A percentile compares a stretch with the other conserved stretches of the same genome.
These are phyloP conservation scores for Neurospora tetraspora DNA, from an alignment of 495 filamentous ascomycete species.

Conservation along the genomic window DNA sequence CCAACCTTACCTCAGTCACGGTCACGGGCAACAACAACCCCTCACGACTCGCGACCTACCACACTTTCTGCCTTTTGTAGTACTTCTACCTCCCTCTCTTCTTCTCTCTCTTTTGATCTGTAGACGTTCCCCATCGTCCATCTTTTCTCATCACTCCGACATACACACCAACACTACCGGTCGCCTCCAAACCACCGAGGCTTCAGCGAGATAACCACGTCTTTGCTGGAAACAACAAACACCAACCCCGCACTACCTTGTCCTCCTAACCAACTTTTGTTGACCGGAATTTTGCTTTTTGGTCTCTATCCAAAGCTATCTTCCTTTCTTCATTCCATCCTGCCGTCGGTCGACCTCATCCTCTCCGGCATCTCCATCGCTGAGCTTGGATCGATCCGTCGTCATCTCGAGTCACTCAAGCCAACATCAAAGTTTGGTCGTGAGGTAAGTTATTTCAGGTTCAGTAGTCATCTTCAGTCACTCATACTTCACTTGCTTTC, in stretches of 20 bases:
- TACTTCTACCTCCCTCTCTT: not conserved
- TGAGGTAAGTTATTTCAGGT: not conserved
- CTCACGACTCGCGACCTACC: not conserved
- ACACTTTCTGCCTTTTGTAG: not conserved
- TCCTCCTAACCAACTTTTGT: conserved; percentile 1
- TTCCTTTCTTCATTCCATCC: not conserved
- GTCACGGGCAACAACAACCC: not conserved
- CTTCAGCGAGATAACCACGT: not conserved
- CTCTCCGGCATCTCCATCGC: not conserved
- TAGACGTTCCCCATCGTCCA: conserved; percentile 9
- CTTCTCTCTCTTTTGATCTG: not conserved
- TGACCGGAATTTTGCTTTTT: conserved; percentile 9
- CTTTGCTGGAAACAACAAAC: not conserved
- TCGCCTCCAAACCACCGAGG: not conserved
- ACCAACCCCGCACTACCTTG: not conserved
- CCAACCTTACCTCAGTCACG: not conserved
- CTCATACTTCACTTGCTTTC: not conserved
- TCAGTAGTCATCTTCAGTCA: not conserved
- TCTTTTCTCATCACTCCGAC: not conserved
- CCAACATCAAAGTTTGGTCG: not conserved
- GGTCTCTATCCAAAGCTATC: conserved; percentile 2
- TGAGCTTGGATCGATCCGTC: not conserved
- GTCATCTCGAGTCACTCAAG: not conserved
- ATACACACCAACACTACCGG: not conserved
- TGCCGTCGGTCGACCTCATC: not conserved